Percentiles rank a stretch among this genome's conserved stretches.
phyloP scores from a whole-genome alignment of 306 rosid genomes.

The Vigna unguiculata region DNA sequence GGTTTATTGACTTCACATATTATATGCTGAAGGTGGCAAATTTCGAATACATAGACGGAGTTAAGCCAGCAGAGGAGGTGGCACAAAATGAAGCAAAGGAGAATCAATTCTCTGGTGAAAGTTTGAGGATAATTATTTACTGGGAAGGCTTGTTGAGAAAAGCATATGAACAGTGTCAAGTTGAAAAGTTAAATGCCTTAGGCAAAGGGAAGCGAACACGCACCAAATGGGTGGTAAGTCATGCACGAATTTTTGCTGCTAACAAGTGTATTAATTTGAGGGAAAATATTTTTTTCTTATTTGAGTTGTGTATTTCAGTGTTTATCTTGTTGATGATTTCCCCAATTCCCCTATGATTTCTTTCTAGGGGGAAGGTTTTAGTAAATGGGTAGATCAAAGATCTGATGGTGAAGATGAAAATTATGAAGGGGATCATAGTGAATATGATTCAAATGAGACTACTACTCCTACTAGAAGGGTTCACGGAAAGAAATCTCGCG shows the following conservation, averaged over 20 bases:
- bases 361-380: constrained; percentile 90
- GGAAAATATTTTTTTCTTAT: background rate
- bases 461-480: constrained; percentile 60
- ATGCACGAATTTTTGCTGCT: constrained; percentile 15
- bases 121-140: constrained; percentile 63
- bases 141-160: constrained; percentile 94
- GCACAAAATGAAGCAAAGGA: constrained; percentile 63
- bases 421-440: constrained; percentile 86
- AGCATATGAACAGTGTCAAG: constrained; percentile 75
- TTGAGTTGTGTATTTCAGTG: background rate
- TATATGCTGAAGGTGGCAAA: constrained; percentile 82
- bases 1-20: constrained; percentile 27
- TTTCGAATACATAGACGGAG: constrained; percentile 87
- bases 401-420: constrained; percentile 68
- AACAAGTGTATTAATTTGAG: background rate
- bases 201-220: constrained; percentile 98
- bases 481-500: constrained; percentile 68
- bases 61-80: constrained; percentile 76
- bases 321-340: constrained; percentile 30
- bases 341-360: constrained; percentile 70
- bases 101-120: constrained; percentile 35
- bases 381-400: constrained; percentile 89
- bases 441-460: constrained; percentile 78
- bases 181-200: constrained; percentile 80
- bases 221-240: constrained; percentile 65